These are phyloP conservation scores for Arxiozyma bovina DNA, from an alignment of 1,139 yeast genomes.

Conservation along the genomic window DNA sequence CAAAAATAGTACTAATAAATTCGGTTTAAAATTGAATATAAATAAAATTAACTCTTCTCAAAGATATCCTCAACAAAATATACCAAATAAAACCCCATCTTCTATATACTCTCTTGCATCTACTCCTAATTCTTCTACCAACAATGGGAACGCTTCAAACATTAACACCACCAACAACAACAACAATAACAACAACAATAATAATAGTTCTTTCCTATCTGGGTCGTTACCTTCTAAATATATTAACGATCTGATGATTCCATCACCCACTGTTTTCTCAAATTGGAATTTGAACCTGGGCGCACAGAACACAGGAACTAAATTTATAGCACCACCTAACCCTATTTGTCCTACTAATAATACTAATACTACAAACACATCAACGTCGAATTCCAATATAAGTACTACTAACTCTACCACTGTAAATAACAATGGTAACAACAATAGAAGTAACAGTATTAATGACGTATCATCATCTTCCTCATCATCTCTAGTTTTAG, in stretches of 20 bases:
- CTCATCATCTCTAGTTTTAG: not conserved
- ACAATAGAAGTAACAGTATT: not conserved
- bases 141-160: not conserved
- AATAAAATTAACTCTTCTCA: slow-evolving; percentile 4
- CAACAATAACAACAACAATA: not conserved
- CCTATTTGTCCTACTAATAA: not conserved
- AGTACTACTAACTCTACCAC: not conserved
- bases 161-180: not conserved
- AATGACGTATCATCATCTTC: not conserved
- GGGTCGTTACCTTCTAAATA: slow-evolving; percentile 29
- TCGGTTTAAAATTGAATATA: not conserved
- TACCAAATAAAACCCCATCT: not conserved
- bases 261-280: slow-evolving; percentile 27
- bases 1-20: not conserved
- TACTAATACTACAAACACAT: not conserved
- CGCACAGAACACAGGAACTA: not conserved
- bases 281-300: slow-evolving; percentile 25
- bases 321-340: not conserved
- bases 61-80: slow-evolving; percentile 6
- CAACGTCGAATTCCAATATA: not conserved
- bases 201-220: slow-evolving; percentile 11
- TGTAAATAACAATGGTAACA: not conserved
- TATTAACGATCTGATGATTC: slow-evolving; percentile 28
- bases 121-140: not conserved
- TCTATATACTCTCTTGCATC: not conserved